Conservation (phyloP, 805 yeast species). For the Geotrichum ghanense region DNA sequence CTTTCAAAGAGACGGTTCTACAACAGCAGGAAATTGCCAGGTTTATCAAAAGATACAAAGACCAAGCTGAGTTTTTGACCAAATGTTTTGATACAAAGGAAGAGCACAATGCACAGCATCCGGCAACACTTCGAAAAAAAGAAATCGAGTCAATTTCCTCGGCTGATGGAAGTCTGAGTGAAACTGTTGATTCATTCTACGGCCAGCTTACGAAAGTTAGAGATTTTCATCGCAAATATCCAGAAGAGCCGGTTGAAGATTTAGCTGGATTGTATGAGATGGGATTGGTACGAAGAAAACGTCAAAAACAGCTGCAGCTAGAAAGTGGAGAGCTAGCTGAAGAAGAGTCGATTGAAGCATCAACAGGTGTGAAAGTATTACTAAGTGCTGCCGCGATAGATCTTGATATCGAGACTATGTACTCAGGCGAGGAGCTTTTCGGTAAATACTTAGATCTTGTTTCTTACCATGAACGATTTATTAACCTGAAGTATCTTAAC, state of each 20-base stretch:
- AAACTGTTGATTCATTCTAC: slow-evolving; percentile 26
- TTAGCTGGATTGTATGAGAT: slow-evolving; percentile 14
- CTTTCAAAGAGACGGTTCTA: slow-evolving; percentile 39
- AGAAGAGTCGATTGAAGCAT: slow-evolving; percentile 11
- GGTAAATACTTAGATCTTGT: slow-evolving; percentile 57
- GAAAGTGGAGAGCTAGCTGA: slow-evolving; percentile 17
- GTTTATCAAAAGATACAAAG: slow-evolving; percentile 38
- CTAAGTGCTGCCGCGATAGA: slow-evolving; percentile 41
- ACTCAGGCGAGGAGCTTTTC: slow-evolving; percentile 47
- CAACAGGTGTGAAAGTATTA: slow-evolving; percentile 26
- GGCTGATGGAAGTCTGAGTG: slow-evolving; percentile 8
- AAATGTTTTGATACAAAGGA: neutral
- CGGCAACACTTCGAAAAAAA: slow-evolving; percentile 7
- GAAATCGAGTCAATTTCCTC: slow-evolving; percentile 14
- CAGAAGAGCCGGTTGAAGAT: slow-evolving; percentile 23
- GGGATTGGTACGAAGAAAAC: slow-evolving; percentile 5
- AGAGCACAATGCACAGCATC: neutral
- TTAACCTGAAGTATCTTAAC: slow-evolving; percentile 32
- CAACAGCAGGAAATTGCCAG: slow-evolving; percentile 59
- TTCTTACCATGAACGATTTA: slow-evolving; percentile 40
- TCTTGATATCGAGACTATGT: slow-evolving; percentile 37
- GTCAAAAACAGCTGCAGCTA: slow-evolving; percentile 22
- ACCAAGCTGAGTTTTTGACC: slow-evolving; percentile 20
- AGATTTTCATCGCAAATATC: slow-evolving; percentile 22
- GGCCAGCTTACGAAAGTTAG: slow-evolving; percentile 24